Evolutionary conservation across 495 filamentous ascomycete genomes (phyloP).

Genomic region (Neurospora sublineolata): DNA sequence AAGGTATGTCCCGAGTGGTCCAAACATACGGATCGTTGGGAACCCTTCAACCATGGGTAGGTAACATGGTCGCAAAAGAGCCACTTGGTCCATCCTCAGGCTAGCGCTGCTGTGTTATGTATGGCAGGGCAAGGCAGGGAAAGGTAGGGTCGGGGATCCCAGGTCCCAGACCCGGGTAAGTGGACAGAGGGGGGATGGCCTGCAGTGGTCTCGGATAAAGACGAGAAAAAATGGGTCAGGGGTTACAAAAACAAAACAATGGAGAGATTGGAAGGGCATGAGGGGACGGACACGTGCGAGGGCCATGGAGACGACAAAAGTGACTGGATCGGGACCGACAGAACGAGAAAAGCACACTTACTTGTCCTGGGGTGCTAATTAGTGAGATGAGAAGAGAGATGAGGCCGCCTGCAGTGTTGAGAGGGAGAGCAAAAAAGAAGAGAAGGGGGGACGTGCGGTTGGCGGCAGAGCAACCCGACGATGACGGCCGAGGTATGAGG

Average conservation of each 20-base stretch:
- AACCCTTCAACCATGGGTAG: not conserved
- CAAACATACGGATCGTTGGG: not conserved
- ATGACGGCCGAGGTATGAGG: not conserved
- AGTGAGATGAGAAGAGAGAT: not conserved
- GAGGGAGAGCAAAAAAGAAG: not conserved
- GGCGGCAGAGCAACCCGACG: not conserved
- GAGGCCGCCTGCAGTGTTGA: not conserved
- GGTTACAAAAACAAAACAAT: not conserved
- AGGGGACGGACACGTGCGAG: not conserved
- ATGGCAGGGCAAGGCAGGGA: not conserved
- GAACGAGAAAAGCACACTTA: not conserved
- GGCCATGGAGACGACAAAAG: not conserved
- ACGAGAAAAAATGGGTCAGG: not conserved
- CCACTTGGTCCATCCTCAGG: not conserved
- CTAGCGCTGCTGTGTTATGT: not conserved
- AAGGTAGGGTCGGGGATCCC: not conserved
- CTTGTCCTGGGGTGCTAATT: not conserved
- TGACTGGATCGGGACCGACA: not conserved
- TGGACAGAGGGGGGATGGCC: not conserved
- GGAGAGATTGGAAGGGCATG: not conserved
- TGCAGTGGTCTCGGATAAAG: not conserved
- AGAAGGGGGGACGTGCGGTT: not conserved
- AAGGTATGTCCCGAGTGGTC: not conserved
- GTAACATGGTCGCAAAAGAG: not conserved
- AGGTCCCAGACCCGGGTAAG: not conserved